Base-by-base conservation (phyloP, 192 early-diverging fungal genomes). In the Coemansia pectinata region DNA sequence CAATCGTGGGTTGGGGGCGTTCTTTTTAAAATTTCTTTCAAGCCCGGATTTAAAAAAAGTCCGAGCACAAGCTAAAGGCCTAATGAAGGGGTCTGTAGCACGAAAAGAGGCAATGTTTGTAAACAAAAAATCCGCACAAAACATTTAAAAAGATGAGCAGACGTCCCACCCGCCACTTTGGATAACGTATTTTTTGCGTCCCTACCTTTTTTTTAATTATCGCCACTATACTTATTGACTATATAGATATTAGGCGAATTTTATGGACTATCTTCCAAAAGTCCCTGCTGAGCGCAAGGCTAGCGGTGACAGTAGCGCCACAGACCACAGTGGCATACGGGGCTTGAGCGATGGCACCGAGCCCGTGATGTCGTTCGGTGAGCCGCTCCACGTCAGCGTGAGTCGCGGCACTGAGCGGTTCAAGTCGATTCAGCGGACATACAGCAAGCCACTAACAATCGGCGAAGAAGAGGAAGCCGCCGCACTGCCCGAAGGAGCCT, bases 351-450 rank as follows among this genome's bases (percentile, higher is more conserved):
- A 55, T 55, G 47, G 47, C 27, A 53, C 40, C 61, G 78, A 80
- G 70, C 62, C 71, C 15, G 27, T 41, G 10, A 72, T 63, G 48
- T 81, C 79, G 9, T 85, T 85, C 69, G 83, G 83, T 19, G 83
- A 85, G 66, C 83, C 74, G 15, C 70, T 76, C 40, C 68, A 81
- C 15, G 83, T 85, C 33, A 79, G 78, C 64, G 69, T 77, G 29
- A 62, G 62, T 27, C 71, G 73, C 1, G 83, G 71, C 6, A 74
- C 74, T 3, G 62, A 66, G 53, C 65, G 72, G 23, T 85, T 80
- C 62, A 39, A 71, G 34, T 72, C 73, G 29, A 74, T 80, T 63
- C 77, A 80, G 76, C 78, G 78, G 60, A 71, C 78, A 2, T 73
- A 67, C 65, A 79, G 71, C 69, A 70, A 71, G 72, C 69, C 71